Conservation (phyloP, 768 basidiomycete species). For the Hydnomerulius pinastri region DNA sequence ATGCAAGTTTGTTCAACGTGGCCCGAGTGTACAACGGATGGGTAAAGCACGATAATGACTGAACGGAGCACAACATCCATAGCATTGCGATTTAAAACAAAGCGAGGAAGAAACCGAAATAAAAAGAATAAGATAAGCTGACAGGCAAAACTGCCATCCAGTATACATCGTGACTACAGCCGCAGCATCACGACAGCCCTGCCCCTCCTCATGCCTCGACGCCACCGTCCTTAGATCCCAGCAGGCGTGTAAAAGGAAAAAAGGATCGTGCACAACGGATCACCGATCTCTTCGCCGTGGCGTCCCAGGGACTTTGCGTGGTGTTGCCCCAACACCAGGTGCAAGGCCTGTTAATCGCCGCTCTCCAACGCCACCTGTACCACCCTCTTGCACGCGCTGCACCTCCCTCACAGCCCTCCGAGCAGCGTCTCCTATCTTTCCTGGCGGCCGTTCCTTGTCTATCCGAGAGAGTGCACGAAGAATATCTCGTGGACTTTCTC, state of each 20-base stretch:
- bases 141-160: conserved; percentile 14
- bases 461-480: conserved; percentile 69
- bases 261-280: conserved; percentile 1
- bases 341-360: conserved; percentile 55
- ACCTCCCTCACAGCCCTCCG: conserved; percentile 71
- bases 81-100: conserved; percentile 29
- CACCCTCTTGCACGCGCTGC: conserved; percentile 61
- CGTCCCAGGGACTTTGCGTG: conserved; percentile 63
- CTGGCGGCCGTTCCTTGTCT: conserved; percentile 64
- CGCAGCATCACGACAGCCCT: conserved; percentile 8
- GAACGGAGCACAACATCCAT: conserved; percentile 26
- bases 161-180: conserved; percentile 29
- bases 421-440: conserved; percentile 70
- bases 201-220: background rate
- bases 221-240: background rate
- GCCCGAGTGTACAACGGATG: no score
- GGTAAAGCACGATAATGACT: no score
- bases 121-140: conserved; percentile 34
- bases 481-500: conserved; percentile 53
- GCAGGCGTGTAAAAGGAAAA: background rate
- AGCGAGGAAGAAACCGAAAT: conserved; percentile 24
- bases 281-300: conserved; percentile 44
- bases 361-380: conserved; percentile 50
- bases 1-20: no score
- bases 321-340: conserved; percentile 43